These are phyloP conservation scores for Fusarium continuum DNA, from an alignment of 2,329 filamentous ascomycete genomes.

Conservation along the genomic window DNA sequence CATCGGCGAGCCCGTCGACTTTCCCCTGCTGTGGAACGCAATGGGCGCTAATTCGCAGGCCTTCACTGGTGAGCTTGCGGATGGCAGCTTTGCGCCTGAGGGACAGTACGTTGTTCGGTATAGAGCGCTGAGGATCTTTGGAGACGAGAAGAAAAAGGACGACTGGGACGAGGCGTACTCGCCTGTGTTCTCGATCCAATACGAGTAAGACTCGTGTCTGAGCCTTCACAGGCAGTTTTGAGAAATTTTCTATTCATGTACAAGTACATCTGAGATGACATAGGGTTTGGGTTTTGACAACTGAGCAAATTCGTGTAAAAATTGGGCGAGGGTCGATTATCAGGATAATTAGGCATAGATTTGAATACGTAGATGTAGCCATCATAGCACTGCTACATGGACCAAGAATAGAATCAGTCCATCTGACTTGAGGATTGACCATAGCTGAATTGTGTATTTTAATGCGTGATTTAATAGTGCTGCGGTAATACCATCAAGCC, in stretches of 20 bases:
- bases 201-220: conserved; percentile 36
- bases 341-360: background rate
- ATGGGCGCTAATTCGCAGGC: conserved; percentile 38
- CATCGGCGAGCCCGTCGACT: conserved; percentile 55
- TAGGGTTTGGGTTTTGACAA: background rate
- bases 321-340: background rate
- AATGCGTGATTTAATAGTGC: background rate
- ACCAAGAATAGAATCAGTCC: background rate
- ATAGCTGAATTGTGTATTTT: background rate
- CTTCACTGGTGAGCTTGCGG: conserved; percentile 59
- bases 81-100: conserved; percentile 58
- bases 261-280: conserved; percentile 1
- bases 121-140: conserved; percentile 61
- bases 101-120: conserved; percentile 61
- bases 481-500: no score
- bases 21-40: conserved; percentile 50
- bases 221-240: background rate
- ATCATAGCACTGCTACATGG: background rate
- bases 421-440: background rate
- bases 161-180: conserved; percentile 60
- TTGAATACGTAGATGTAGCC: background rate
- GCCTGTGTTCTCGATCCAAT: conserved; percentile 56
- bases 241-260: conserved; percentile 4
- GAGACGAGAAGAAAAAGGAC: conserved; percentile 52
- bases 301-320: background rate